A percentile compares a stretch with the other conserved stretches of the same genome.
Evolutionary conservation across 306 rosid genomes (phyloP).

Genomic region (Erythrophleum fordii): DNA sequence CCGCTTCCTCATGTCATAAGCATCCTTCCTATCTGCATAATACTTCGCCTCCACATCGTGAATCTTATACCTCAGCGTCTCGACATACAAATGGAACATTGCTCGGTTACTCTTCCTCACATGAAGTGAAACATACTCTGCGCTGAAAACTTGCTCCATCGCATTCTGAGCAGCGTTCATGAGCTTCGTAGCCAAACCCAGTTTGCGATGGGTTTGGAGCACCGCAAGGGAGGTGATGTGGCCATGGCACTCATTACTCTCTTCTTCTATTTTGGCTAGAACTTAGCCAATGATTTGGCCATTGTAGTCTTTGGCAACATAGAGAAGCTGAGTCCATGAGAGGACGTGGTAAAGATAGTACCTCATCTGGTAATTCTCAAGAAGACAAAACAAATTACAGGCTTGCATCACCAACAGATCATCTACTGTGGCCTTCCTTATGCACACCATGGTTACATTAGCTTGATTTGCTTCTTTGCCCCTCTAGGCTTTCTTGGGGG

Average conservation of each 20-base stretch:
- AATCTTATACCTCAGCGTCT: slow-evolving; percentile 85
- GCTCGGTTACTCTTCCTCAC: slow-evolving; percentile 96
- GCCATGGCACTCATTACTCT: slow-evolving; percentile 93
- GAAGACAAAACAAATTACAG: slow-evolving; percentile 91
- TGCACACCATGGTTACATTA: slow-evolving; percentile 84
- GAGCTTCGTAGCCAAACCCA: slow-evolving; percentile 96
- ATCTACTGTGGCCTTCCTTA: slow-evolving; percentile 88
- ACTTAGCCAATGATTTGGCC: slow-evolving; percentile 95
- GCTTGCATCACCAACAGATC: slow-evolving; percentile 97
- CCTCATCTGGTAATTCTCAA: slow-evolving; percentile 94
- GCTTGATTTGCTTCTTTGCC: too few relatives aligned
- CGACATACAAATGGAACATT: slow-evolving; percentile 74
- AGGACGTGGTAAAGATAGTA: slow-evolving; percentile 95
- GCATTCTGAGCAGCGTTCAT: slow-evolving; percentile 97
- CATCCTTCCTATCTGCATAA: slow-evolving; percentile 96
- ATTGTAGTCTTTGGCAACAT: slow-evolving; percentile 97
- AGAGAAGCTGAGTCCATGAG: slow-evolving; percentile 96
- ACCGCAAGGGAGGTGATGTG: slow-evolving; percentile 98
- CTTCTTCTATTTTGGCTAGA: slow-evolving; percentile 95
- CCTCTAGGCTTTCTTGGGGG: not conserved
- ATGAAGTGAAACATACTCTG: slow-evolving; percentile 91
- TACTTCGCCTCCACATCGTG: slow-evolving; percentile 96
- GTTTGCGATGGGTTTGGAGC: slow-evolving; percentile 90
- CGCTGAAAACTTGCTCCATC: slow-evolving; percentile 91
- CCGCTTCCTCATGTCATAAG: slow-evolving; percentile 97